Conservation (phyloP, 805 yeast species). For the Saccharomycopsis sp. region DNA sequence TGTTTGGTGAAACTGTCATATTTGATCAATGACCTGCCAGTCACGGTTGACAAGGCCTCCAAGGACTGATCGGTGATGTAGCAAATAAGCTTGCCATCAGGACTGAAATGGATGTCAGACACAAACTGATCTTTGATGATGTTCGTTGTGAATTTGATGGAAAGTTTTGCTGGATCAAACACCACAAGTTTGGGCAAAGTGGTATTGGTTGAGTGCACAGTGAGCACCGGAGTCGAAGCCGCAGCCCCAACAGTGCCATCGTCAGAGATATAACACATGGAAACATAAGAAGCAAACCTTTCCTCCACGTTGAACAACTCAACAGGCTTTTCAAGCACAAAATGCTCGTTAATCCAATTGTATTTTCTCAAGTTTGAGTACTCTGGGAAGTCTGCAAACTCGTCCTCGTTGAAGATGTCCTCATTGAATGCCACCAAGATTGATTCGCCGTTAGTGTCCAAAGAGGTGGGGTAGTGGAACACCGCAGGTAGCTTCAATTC, state of each 20-base stretch:
- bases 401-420: conserved; percentile 43
- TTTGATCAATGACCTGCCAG: conserved; percentile 33
- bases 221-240: conserved; percentile 46
- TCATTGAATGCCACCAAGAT: conserved; percentile 76
- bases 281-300: conserved; percentile 13
- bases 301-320: conserved; percentile 49
- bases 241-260: conserved; percentile 59
- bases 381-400: conserved; percentile 18
- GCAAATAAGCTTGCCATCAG: conserved; percentile 55
- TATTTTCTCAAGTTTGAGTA: conserved; percentile 45
- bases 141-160: conserved; percentile 43
- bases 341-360: conserved; percentile 49
- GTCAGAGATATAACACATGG: conserved; percentile 42
- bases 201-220: not conserved
- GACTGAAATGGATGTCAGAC: conserved; percentile 59
- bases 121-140: conserved; percentile 45
- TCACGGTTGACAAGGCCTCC: conserved; percentile 40
- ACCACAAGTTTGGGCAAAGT: conserved; percentile 53
- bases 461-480: conserved; percentile 84
- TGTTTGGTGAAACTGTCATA: conserved; percentile 23
- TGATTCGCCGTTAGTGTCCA: conserved; percentile 44
- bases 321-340: conserved; percentile 49
- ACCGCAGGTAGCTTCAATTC: conserved; percentile 51
- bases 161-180: conserved; percentile 47
- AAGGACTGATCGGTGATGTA: conserved; percentile 51